phyloP scores from a whole-genome alignment of 164 flowering plant genomes.

The Chloranthus sessilifolius region DNA sequence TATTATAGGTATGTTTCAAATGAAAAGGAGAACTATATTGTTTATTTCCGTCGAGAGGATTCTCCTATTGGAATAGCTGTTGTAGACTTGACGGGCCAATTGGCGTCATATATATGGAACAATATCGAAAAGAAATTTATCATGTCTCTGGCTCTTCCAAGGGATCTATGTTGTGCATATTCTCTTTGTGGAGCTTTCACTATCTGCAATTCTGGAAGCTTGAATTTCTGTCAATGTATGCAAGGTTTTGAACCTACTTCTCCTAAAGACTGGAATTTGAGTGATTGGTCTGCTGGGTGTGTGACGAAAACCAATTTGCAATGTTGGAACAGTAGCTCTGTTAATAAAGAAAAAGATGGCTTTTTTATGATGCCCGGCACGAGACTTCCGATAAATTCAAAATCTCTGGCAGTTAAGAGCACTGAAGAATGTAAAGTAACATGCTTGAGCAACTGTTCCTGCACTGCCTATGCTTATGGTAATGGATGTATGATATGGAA shows the following conservation, averaged over 20 bases:
- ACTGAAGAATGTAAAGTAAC: slow-evolving; percentile 10
- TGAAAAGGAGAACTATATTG: slow-evolving; percentile 14
- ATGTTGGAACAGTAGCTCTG: slow-evolving; percentile 7
- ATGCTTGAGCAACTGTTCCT: slow-evolving; percentile 17
- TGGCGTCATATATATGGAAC: slow-evolving; percentile 12
- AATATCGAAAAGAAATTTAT: slow-evolving; percentile 1
- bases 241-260: slow-evolving; percentile 14
- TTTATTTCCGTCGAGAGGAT: neutral
- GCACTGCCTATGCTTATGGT: slow-evolving; percentile 12
- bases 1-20: slow-evolving; percentile 12
- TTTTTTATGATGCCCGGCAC: slow-evolving; percentile 3
- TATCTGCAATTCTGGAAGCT: slow-evolving; percentile 11
- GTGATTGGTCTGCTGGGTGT: slow-evolving; percentile 20
- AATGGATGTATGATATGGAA: slow-evolving; percentile 13
- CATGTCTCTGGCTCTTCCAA: slow-evolving; percentile 21
- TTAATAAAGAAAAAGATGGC: neutral
- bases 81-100: slow-evolving; percentile 18
- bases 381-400: slow-evolving; percentile 1
- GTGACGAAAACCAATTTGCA: slow-evolving; percentile 12
- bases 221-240: slow-evolving; percentile 10
- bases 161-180: slow-evolving; percentile 9
- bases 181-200: neutral
- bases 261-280: slow-evolving; percentile 10
- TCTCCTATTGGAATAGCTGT: slow-evolving; percentile 9
- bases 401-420: neutral